phyloP scores from a whole-genome alignment of 1,139 yeast species.

The Lodderomyces orthopsilosis region DNA sequence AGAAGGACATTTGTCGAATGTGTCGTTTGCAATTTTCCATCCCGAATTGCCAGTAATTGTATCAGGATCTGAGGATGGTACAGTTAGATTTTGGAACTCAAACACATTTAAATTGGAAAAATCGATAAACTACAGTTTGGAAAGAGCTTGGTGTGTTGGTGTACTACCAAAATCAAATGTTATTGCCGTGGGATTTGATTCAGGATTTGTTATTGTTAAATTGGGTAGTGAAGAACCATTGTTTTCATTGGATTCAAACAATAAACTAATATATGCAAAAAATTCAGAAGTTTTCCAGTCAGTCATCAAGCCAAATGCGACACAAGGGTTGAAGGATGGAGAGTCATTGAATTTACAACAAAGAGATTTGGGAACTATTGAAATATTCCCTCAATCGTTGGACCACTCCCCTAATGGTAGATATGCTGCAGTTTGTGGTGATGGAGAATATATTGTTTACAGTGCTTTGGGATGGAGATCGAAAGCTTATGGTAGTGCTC shows the following conservation, averaged over 20 bases:
- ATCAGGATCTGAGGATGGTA: constrained; percentile 83
- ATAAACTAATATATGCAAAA: constrained; percentile 87
- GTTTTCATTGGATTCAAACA: constrained; percentile 87
- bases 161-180: constrained; percentile 74
- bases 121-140: constrained; percentile 85
- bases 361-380: constrained; percentile 89
- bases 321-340: constrained; percentile 73
- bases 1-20: constrained; percentile 92
- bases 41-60: constrained; percentile 88
- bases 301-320: constrained; percentile 66
- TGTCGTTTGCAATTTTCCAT: constrained; percentile 94
- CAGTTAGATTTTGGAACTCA: constrained; percentile 76
- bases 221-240: constrained; percentile 95
- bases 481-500: constrained; percentile 85
- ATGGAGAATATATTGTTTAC: constrained; percentile 94
- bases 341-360: constrained; percentile 71
- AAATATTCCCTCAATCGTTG: constrained; percentile 84
- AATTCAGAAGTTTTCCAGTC: constrained; percentile 88
- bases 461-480: constrained; percentile 98
- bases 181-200: constrained; percentile 91
- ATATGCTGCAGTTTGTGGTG: constrained; percentile 95
- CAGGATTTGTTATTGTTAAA: constrained; percentile 83
- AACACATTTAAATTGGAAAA: constrained; percentile 84
- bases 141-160: constrained; percentile 95
- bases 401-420: constrained; percentile 96